Conservation (phyloP, 2,329 filamentous ascomycete species). For the Pseudonectria buxi region DNA sequence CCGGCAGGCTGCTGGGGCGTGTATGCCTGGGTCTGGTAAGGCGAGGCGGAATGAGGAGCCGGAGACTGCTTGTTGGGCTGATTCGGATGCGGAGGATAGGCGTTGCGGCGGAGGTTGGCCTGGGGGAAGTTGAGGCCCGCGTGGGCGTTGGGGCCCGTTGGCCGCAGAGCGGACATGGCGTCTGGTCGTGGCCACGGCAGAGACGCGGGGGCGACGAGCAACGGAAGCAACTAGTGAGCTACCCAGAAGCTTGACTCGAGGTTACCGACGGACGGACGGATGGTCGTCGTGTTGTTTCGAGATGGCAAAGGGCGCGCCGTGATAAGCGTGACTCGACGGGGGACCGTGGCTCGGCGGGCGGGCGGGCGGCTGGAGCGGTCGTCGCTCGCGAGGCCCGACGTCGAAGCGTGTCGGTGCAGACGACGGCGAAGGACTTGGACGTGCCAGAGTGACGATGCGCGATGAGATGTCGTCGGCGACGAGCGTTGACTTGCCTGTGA, state of each 20-base stretch:
- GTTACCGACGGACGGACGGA: conserved; percentile 1
- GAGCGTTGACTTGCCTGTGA: conserved; percentile 18
- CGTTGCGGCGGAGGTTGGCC: conserved; percentile 41
- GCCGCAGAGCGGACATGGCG: conserved; percentile 44
- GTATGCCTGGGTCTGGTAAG: conserved; percentile 49
- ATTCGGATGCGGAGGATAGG: conserved; percentile 41
- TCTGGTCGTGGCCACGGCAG: conserved; percentile 16
- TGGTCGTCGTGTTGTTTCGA: neutral
- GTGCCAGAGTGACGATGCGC: too few relatives aligned
- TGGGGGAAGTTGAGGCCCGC: conserved; percentile 47
- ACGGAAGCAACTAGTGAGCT: conserved; percentile 8
- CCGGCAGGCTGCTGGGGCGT: conserved; percentile 44
- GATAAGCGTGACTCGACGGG: too few relatives aligned
- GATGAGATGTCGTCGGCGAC: neutral
- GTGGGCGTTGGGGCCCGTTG: conserved; percentile 45
- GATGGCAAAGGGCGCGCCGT: too few relatives aligned
- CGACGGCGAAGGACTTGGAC: too few relatives aligned
- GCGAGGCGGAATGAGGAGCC: conserved; percentile 46
- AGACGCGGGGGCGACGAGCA: conserved; percentile 13
- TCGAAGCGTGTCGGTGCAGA: too few relatives aligned
- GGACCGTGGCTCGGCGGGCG: too few relatives aligned
- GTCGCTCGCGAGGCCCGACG: too few relatives aligned
- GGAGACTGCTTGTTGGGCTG: conserved; percentile 50
- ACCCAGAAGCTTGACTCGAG: neutral
- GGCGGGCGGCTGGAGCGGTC: too few relatives aligned